Percentiles rank a stretch among this genome's conserved stretches.
These are phyloP conservation scores for Pelargonium exstipulatum DNA, from an alignment of 441 rosid species.

Conservation along the genomic window DNA sequence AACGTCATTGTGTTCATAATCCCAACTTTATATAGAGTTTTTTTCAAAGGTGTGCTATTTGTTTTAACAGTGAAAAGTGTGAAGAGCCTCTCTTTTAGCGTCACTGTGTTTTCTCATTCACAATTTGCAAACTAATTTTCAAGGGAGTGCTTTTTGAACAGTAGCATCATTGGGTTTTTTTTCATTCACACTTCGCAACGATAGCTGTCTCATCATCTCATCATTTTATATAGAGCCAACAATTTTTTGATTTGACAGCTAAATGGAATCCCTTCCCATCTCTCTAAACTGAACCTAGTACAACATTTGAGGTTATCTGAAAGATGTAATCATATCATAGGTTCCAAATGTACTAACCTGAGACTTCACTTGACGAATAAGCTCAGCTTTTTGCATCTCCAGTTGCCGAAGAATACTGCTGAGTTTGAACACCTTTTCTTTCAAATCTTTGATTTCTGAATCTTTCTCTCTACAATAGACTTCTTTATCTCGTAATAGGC, in stretches of 20 bases:
- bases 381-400: constrained; percentile 62
- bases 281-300: not conserved
- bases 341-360: constrained; percentile 41
- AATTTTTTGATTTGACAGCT: not conserved
- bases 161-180: no score
- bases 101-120: not conserved
- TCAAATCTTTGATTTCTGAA: constrained; percentile 55
- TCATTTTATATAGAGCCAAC: not conserved
- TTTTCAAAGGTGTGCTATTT: no score
- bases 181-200: no score
- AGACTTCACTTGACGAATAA: constrained; percentile 54
- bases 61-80: no score
- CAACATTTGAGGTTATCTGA: not conserved
- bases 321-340: not conserved
- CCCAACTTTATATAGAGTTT: no score
- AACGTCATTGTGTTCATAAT: no score
- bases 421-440: constrained; percentile 68
- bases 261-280: not conserved
- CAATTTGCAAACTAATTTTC: not conserved
- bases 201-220: no score
- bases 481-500: constrained; percentile 74
- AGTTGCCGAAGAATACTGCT: constrained; percentile 49
- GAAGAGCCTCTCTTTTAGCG: not conserved
- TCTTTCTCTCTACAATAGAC: constrained; percentile 76
- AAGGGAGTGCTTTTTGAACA: no score